Conservation (phyloP, 2,329 filamentous ascomycete species). For the Chrysosporium queenslandicum region DNA sequence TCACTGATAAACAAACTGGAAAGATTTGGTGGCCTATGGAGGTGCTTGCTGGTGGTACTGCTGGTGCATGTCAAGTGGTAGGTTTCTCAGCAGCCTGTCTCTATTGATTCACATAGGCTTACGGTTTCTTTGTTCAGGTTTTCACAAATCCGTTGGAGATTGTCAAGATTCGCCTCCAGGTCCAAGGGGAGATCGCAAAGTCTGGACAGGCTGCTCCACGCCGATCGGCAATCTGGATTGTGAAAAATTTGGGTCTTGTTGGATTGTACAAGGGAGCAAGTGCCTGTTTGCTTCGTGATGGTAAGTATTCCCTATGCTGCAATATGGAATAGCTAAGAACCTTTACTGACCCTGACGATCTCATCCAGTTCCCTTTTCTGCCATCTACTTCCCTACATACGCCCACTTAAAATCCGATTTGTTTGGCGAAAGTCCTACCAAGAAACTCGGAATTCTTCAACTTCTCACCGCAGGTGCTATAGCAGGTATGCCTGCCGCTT, state of each 20-base stretch:
- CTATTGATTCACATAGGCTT: slow-evolving; percentile 9
- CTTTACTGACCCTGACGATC: slow-evolving; percentile 13
- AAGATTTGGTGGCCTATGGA: slow-evolving; percentile 63
- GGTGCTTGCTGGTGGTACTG: slow-evolving; percentile 75
- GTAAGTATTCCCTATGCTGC: slow-evolving; percentile 21
- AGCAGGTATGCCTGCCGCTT: slow-evolving; percentile 80
- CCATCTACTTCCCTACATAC: slow-evolving; percentile 98
- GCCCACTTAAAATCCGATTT: slow-evolving; percentile 86
- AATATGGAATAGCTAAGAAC: background rate
- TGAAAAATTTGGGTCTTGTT: slow-evolving; percentile 83
- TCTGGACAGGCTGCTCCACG: slow-evolving; percentile 63
- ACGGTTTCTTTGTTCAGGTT: slow-evolving; percentile 46
- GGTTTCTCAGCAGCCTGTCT: slow-evolving; percentile 33
- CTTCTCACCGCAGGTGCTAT: slow-evolving; percentile 92
- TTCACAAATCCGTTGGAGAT: slow-evolving; percentile 98
- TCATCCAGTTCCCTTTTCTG: slow-evolving; percentile 71
- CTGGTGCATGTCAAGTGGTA: slow-evolving; percentile 93
- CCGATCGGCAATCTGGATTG: slow-evolving; percentile 95
- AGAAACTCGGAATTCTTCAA: slow-evolving; percentile 83
- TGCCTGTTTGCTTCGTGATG: slow-evolving; percentile 83
- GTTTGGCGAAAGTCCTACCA: slow-evolving; percentile 78
- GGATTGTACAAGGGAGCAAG: slow-evolving; percentile 95
- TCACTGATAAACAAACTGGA: slow-evolving; percentile 63
- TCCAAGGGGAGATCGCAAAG: slow-evolving; percentile 93
- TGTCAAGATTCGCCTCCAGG: slow-evolving; percentile 96